phyloP scores from a whole-genome alignment of 2,329 filamentous ascomycete species.

The Calonectria multiphialidica region DNA sequence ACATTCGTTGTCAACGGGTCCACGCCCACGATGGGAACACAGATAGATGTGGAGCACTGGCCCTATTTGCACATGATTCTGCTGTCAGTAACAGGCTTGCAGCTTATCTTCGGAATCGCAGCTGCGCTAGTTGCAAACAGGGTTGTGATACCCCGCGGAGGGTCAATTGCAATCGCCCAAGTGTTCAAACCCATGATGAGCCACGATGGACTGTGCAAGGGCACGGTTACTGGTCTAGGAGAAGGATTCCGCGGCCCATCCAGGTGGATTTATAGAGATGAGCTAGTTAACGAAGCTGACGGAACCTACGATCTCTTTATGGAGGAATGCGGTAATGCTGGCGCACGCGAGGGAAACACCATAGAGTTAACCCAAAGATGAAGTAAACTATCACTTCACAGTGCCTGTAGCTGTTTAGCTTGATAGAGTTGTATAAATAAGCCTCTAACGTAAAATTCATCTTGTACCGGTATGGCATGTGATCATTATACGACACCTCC shows the following conservation, averaged over 20 bases:
- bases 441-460: no score
- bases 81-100: not conserved
- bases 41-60: not conserved
- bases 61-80: not conserved
- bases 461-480: no score
- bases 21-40: not conserved
- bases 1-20: not conserved
- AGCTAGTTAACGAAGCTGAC: not conserved
- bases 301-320: not conserved
- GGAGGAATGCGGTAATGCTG: not conserved
- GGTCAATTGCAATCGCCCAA: not conserved
- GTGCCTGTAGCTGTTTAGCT: no score
- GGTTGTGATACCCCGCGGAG: not conserved
- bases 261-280: not conserved
- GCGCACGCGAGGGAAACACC: no score
- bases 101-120: not conserved
- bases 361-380: not conserved
- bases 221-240: not conserved
- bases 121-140: not conserved
- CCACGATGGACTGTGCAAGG: not conserved
- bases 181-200: constrained; percentile 2
- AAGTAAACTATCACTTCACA: not conserved
- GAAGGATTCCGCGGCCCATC: not conserved
- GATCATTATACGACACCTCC: no score
- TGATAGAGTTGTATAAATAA: no score